Percentiles rank a stretch among this genome's conserved stretches.
phyloP scores from a whole-genome alignment of 176 grass and related monocot species.

The Hordeum vulgare region DNA sequence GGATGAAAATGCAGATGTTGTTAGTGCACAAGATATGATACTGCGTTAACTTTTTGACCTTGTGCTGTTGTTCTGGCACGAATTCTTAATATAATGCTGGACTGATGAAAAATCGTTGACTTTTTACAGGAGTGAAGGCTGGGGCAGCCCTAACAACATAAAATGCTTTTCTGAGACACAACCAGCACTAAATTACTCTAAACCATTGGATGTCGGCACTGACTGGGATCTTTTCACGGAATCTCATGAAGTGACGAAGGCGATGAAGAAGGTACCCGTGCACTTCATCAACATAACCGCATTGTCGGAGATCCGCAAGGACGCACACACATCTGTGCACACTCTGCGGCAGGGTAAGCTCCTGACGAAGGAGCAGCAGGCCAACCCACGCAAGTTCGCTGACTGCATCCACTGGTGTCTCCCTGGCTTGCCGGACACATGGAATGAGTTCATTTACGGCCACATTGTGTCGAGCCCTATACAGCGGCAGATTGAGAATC shows the following conservation, averaged over 20 bases:
- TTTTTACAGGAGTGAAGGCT: constrained; percentile 60
- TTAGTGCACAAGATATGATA: neutral
- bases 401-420: constrained; percentile 97
- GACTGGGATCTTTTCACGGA: constrained; percentile 69
- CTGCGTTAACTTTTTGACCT: neutral
- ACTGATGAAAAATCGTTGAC: neutral
- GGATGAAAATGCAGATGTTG: neutral
- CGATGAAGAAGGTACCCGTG: constrained; percentile 58
- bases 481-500: constrained; percentile 10
- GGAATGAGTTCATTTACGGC: constrained; percentile 72
- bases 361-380: constrained; percentile 60
- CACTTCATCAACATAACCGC: constrained; percentile 84
- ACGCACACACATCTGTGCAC: constrained; percentile 84
- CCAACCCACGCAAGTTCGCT: constrained; percentile 54
- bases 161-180: constrained; percentile 85
- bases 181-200: constrained; percentile 52
- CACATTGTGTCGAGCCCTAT: constrained; percentile 36
- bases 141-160: constrained; percentile 72
- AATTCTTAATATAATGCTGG: neutral
- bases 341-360: constrained; percentile 83
- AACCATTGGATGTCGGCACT: constrained; percentile 62
- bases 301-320: constrained; percentile 85
- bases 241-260: constrained; percentile 42
- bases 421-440: constrained; percentile 56
- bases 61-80: neutral